Evolutionary conservation across 345 rosid species (phyloP), one percentile per base, ranked within the genome.

Genomic region (Citrus unshiu): DNA sequence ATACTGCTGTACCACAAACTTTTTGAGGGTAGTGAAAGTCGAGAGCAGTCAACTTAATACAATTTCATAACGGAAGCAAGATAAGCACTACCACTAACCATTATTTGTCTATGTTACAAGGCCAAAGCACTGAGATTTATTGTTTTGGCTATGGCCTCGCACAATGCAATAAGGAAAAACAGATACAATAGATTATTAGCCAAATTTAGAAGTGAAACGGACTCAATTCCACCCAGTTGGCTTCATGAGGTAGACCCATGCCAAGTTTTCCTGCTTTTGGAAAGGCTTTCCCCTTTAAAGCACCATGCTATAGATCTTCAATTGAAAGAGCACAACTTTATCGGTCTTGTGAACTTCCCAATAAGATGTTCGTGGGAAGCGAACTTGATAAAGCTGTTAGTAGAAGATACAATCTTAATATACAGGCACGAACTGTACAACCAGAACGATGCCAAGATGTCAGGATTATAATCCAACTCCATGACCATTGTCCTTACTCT

Each of bases 201-300:
- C 27, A 79, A 30, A n/a, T 27, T 51, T 43, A 25, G 57, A 13
- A 68, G 74, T 5, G 46, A 66, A 34, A 63, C 39, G 27, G 40
- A 58, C 77, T 12, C 51, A 30, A 34, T 64, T 57, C 58, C 63
- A 60, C 43, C 72, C 70, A 51, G 25, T 25, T 63, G 25, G 25
- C 71, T 62, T 35, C 70, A 39, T 7, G 34, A 56, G 62, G 24
- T 8, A 74, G 51, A 35, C 71, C 74, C n/a, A 7, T 35, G 75
- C 59, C 16, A 37, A 66, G 71, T 49, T 82, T 71, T 61, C 63
- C 70, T 27, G 63, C 63, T 70, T 71, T 67, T 57, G 60, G 75
- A 22, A 78, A 68, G 32, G 74, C 75, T 68, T 58, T 68, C 40
- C 49, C 59, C 75, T 37, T 2, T 9, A 6, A 9, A 74, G 68